Evolutionary conservation across 495 filamentous ascomycete species (phyloP).

Genomic region (Parachaetomium inaequale): DNA sequence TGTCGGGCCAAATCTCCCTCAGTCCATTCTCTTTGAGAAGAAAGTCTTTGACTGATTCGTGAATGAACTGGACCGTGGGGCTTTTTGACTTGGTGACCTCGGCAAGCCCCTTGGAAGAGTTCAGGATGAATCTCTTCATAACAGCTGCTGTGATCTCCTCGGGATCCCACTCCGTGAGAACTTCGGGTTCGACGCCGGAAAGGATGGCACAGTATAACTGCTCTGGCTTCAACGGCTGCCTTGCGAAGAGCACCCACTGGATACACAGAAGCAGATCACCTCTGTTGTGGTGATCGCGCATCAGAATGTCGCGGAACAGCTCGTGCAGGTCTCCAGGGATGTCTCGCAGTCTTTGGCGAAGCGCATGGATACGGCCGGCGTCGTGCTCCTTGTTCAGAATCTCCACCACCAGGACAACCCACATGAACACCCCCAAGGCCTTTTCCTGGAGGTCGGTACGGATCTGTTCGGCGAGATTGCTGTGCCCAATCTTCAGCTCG

Average conservation of each 20-base stretch:
- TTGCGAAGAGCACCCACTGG: constrained; percentile 41
- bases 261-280: constrained; percentile 36
- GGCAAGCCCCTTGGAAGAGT: constrained; percentile 37
- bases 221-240: constrained; percentile 29
- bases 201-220: constrained; percentile 41
- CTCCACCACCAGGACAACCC: constrained; percentile 45
- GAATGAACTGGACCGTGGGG: constrained; percentile 40
- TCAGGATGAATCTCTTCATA: constrained; percentile 30
- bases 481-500: constrained; percentile 23
- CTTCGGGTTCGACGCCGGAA: constrained; percentile 25
- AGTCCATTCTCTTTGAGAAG: constrained; percentile 34
- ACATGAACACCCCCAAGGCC: constrained; percentile 48
- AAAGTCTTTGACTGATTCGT: constrained; percentile 44
- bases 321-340: constrained; percentile 34
- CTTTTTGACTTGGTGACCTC: constrained; percentile 30
- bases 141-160: neutral
- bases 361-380: constrained; percentile 21
- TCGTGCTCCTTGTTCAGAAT: constrained; percentile 44
- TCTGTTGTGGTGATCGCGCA: constrained; percentile 28
- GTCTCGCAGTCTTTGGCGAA: constrained; percentile 26
- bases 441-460: constrained; percentile 34
- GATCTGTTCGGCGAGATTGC: constrained; percentile 27
- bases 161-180: constrained; percentile 12
- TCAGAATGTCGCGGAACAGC: constrained; percentile 40
- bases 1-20: too few species aligned